Conservation (phyloP, 257 asterid genomes). For the Dorcoceras hygrometricum region DNA sequence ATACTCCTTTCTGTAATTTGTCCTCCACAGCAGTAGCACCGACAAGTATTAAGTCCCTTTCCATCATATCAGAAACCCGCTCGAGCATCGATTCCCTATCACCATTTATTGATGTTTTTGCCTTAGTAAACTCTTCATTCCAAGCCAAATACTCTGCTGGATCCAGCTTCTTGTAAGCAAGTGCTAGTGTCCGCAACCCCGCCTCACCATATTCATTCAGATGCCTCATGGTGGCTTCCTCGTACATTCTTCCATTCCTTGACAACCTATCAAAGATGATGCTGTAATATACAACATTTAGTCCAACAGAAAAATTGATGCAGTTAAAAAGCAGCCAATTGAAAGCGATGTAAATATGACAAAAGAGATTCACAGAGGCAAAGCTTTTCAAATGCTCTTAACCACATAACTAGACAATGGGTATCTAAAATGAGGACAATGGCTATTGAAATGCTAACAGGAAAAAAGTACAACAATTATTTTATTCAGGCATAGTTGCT, state of each 20-base stretch:
- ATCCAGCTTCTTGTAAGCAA: constrained; percentile 84
- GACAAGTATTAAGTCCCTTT: constrained; percentile 81
- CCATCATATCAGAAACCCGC: constrained; percentile 79
- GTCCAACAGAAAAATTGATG: constrained; percentile 18
- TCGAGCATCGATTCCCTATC: constrained; percentile 90
- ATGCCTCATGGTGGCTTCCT: constrained; percentile 76
- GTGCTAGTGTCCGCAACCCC: constrained; percentile 91
- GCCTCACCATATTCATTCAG: constrained; percentile 92
- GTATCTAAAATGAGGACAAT: constrained; percentile 2
- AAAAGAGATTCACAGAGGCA: constrained; percentile 9
- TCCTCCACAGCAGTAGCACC: constrained; percentile 99
- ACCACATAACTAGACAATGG: not conserved
- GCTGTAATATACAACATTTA: constrained; percentile 49
- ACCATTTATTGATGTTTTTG: constrained; percentile 71
- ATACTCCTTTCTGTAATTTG: constrained; percentile 97
- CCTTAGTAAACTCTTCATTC: constrained; percentile 82
- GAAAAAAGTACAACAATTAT: not conserved
- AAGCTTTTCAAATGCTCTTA: constrained; percentile 5
- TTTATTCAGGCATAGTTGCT: constrained; percentile 8
- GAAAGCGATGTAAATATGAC: not conserved
- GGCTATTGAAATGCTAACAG: not conserved
- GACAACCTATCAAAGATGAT: constrained; percentile 91
- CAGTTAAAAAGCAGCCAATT: constrained; percentile 9
- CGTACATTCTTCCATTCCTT: constrained; percentile 58
- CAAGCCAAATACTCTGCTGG: constrained; percentile 74